phyloP scores from a whole-genome alignment of 768 basidiomycete genomes.

The Podaxis sp. region DNA sequence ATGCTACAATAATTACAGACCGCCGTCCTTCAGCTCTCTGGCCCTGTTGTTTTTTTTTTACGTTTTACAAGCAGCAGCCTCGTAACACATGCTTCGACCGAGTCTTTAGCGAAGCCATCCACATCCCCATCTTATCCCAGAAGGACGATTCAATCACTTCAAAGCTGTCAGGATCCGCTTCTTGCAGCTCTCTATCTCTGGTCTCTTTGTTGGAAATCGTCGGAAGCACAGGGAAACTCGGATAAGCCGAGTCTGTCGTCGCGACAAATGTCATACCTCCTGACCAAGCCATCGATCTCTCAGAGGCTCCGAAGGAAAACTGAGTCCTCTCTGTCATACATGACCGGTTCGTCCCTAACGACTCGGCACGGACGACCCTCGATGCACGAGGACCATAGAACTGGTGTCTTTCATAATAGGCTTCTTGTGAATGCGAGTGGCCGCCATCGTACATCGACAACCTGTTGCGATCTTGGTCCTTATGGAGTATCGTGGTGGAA shows the following conservation, averaged over 20 bases:
- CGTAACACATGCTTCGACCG: not conserved
- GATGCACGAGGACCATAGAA: constrained; percentile 3
- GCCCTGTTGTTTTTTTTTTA: not conserved
- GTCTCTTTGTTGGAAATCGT: constrained; percentile 13
- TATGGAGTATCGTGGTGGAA: constrained; percentile 22
- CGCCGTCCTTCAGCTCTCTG: not conserved
- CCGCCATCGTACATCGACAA: not conserved
- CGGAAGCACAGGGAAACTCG: constrained; percentile 25
- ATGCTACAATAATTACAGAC: constrained; percentile 6
- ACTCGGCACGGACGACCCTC: constrained; percentile 14
- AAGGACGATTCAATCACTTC: constrained; percentile 1
- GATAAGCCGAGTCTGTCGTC: constrained; percentile 18
- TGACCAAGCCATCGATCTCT: constrained; percentile 31
- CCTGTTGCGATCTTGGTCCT: constrained; percentile 14
- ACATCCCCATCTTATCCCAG: constrained; percentile 15
- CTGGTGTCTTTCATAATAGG: constrained; percentile 2
- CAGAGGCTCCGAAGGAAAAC: constrained; percentile 27
- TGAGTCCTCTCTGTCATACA: constrained; percentile 37
- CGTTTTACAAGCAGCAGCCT: constrained; percentile 2
- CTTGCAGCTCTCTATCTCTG: not conserved
- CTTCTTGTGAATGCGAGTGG: constrained; percentile 2
- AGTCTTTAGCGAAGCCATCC: not conserved
- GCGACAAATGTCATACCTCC: constrained; percentile 21
- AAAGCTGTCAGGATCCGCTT: not conserved
- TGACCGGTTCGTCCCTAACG: constrained; percentile 31